Base-by-base conservation (phyloP, 2,329 filamentous ascomycete genomes). In the Fonsecaea pedrosoi region DNA sequence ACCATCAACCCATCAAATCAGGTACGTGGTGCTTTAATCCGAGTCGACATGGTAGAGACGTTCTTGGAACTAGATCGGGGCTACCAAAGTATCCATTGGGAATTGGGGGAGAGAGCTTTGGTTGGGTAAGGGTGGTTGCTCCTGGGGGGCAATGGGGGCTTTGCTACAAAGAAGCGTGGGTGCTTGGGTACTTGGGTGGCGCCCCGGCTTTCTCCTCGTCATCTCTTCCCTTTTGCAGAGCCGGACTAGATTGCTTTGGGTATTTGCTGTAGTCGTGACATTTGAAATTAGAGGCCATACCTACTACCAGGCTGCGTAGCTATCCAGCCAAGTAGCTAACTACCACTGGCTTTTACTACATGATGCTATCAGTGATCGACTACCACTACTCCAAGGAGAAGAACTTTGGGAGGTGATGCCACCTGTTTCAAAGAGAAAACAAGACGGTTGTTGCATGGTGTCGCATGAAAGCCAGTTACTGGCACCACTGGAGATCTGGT, bases 11-110 rank as follows among this genome's bases (percentile, higher is more conserved):
- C 25, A 25, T 25, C 25, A 50, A 50, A 50, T 50, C 53, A 55
- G 53, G 53, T 37, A 55, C 53, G 30, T 55, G 30, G 12, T 55
- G 53, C 13, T 60, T 42, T 40, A 60, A n/a, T 60, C 57, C 40
- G 57, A 60, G 38, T 60, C 57, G 57, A 50, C 57, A 50, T 50
- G 57, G 57, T 45, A 60, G 57, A 60, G 40, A 32, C 55, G 45
- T 25, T 50, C 45, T 50, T 25, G 21, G 45, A 25, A 25, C 45
- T 50, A 38, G 55, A 32, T 48, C 32, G 42, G 40, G 57, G 57
- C 38, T 35, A 60, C 42, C 34, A 42, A 32, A 25, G 25, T 25
- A 25, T 25, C 25, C 25, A 25, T 25, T 32, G 48, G 57, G 42
- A 37, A 38, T 25, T 56, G 37, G 55, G 54, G 55, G 21, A 12